A percentile compares a stretch with the other conserved stretches of the same genome.
Evolutionary conservation across 495 filamentous ascomycete genomes (phyloP).

Genomic region (Aspergillus baeticus): DNA sequence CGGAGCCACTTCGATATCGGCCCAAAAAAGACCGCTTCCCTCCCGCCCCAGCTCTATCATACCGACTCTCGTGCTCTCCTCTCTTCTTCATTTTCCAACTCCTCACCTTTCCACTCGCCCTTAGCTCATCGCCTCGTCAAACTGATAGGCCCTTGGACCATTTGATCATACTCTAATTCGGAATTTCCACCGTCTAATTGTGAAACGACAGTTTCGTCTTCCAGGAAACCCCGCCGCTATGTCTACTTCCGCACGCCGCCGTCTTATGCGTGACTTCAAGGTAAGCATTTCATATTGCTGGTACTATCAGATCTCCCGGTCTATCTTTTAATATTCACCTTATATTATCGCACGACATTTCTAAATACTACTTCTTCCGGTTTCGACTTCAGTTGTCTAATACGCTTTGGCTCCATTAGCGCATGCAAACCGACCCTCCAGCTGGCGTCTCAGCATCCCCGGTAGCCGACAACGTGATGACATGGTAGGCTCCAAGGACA

Average conservation of each 20-base stretch:
- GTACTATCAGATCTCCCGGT: background rate
- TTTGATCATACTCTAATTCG: background rate
- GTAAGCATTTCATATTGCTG: slow-evolving; percentile 45
- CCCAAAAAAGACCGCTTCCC: slow-evolving; percentile 8
- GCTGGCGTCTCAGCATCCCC: slow-evolving; percentile 96
- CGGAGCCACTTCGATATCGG: slow-evolving; percentile 10
- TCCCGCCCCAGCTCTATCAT: background rate
- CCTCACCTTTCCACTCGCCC: background rate
- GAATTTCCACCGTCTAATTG: background rate
- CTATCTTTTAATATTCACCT: background rate
- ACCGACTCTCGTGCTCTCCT: background rate
- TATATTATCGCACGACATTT: background rate
- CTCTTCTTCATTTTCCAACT: background rate
- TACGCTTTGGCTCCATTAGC: slow-evolving; percentile 47
- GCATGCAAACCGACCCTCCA: slow-evolving; percentile 98
- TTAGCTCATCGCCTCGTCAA: background rate
- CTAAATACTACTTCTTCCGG: background rate
- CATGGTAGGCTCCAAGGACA: slow-evolving; percentile 63
- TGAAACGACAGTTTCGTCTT: background rate
- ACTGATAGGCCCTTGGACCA: background rate
- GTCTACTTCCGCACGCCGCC: slow-evolving; percentile 91
- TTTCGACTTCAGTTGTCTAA: slow-evolving; percentile 17
- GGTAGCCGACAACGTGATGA: slow-evolving; percentile 98
- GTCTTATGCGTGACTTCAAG: slow-evolving; percentile 98
- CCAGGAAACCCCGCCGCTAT: slow-evolving; percentile 47